A percentile compares a stretch with the other conserved stretches of the same genome.
Evolutionary conservation across 2,329 filamentous ascomycete genomes (phyloP).

Genomic region (Canariomyces notabilis): DNA sequence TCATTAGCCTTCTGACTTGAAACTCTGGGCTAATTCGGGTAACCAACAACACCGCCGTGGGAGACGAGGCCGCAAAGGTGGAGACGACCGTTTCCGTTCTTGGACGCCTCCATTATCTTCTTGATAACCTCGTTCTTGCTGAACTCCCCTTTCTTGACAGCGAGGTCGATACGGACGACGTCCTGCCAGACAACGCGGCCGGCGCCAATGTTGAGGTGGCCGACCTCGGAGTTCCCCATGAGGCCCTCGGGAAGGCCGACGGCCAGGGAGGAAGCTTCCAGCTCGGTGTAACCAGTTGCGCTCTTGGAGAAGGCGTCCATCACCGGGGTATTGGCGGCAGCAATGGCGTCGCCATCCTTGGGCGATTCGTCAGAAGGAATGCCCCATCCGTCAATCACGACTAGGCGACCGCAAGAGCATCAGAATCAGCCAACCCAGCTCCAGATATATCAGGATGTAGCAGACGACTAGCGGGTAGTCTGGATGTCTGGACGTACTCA

Average conservation of each 20-base stretch:
- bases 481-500: slow-evolving; percentile 47
- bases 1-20: slow-evolving; percentile 15
- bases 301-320: slow-evolving; percentile 90
- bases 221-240: slow-evolving; percentile 99
- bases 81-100: slow-evolving; percentile 83
- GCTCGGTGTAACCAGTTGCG: slow-evolving; percentile 78
- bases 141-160: slow-evolving; percentile 80
- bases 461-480: slow-evolving; percentile 42
- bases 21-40: neutral
- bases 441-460: slow-evolving; percentile 52
- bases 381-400: slow-evolving; percentile 99
- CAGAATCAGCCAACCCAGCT: slow-evolving; percentile 56
- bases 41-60: slow-evolving; percentile 76
- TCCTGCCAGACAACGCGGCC: slow-evolving; percentile 98
- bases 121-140: slow-evolving; percentile 72
- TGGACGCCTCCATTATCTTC: slow-evolving; percentile 70
- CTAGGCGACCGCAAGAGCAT: slow-evolving; percentile 52
- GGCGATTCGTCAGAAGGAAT: slow-evolving; percentile 75
- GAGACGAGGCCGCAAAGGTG: slow-evolving; percentile 90
- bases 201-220: slow-evolving; percentile 96
- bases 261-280: slow-evolving; percentile 92
- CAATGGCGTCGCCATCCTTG: slow-evolving; percentile 89
- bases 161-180: slow-evolving; percentile 91
- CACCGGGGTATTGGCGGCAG: slow-evolving; percentile 83
- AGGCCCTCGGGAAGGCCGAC: slow-evolving; percentile 93